Conservation (phyloP, 495 filamentous ascomycete species). For the Penicillium flavigenum region DNA sequence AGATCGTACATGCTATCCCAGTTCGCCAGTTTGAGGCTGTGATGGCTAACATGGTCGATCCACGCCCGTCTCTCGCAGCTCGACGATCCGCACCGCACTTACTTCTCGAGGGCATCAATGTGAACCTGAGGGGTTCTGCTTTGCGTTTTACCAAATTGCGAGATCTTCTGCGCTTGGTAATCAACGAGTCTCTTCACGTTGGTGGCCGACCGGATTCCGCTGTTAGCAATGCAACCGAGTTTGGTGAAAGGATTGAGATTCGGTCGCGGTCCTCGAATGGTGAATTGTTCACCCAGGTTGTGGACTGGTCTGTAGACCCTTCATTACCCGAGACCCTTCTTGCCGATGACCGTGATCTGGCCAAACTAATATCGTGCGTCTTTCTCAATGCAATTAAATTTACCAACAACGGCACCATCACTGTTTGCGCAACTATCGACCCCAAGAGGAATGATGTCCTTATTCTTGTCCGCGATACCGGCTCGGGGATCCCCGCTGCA, state of each 20-base stretch:
- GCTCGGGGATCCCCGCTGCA: slow-evolving; percentile 67
- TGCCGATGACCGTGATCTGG: slow-evolving; percentile 69
- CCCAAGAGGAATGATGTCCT: slow-evolving; percentile 54
- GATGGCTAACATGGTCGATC: slow-evolving; percentile 43
- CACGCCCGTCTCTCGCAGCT: slow-evolving; percentile 42
- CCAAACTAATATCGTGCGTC: slow-evolving; percentile 71
- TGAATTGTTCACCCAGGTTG: slow-evolving; percentile 55
- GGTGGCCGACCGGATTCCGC: slow-evolving; percentile 74
- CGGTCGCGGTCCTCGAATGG: slow-evolving; percentile 59
- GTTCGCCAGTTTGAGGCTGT: slow-evolving; percentile 44
- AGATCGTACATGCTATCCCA: slow-evolving; percentile 43
- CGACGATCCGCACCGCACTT: slow-evolving; percentile 45
- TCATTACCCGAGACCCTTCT: slow-evolving; percentile 65
- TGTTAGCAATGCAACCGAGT: slow-evolving; percentile 55
- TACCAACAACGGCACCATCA: slow-evolving; percentile 68
- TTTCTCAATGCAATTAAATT: slow-evolving; percentile 81
- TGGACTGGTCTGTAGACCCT: slow-evolving; percentile 66
- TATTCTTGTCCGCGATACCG: slow-evolving; percentile 66
- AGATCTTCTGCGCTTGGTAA: slow-evolving; percentile 63
- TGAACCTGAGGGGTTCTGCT: slow-evolving; percentile 39
- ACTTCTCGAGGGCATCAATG: slow-evolving; percentile 47
- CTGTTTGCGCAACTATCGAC: slow-evolving; percentile 54
- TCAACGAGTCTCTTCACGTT: slow-evolving; percentile 68
- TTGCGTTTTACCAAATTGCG: slow-evolving; percentile 61
- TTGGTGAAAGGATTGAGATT: slow-evolving; percentile 69